Evolutionary conservation across 2,329 filamentous ascomycete genomes (phyloP), one percentile per base, ranked within the genome.

Genomic region (Tolypocladium nubicola): DNA sequence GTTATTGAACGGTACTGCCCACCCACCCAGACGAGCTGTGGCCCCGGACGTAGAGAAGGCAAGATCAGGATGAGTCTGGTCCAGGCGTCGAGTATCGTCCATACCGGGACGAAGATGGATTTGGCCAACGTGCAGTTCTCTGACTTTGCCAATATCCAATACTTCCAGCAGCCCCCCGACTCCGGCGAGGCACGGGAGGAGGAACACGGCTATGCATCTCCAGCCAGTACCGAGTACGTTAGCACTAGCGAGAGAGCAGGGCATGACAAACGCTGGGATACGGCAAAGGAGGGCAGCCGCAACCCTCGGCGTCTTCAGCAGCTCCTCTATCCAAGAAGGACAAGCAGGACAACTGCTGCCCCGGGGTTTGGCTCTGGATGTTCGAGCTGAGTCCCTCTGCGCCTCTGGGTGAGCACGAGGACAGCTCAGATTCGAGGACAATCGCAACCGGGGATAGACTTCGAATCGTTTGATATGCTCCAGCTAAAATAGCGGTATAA

Each of bases 131-230:
- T 77, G 57, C 70, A 76, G 62, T 72, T 68, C 59, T 71, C 74
- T 60, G 67, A 77, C 63, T 77, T 73, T 67, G 74, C 72, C 60
- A 68, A 75, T 38, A 65, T 78, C 54, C 68, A 75, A 60, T 78
- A 71, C 63, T 71, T 70, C 55, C 66, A 73, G 55, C 63, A 73
- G 56, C 61, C 66, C 13, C 67, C 70, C 43, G 70, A 76, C 57
- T 73, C 73, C 54, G 76, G 77, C 19, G 75, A 75, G 45, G 64
- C 68, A 55, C 50, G 19, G 2, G 54, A 59, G 19, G 56, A 56
- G 41, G 41, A 53, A 14, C 41, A 62, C 59, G 61, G 61, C 59
- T 64, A 58, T 59, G 55, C 19, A 11, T 35, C 21, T 16, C 21
- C 11, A 38, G 52, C 58, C 59, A 39, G 55, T n/a, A 19, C n/a